Evolutionary conservation across 768 basidiomycete species (phyloP), one percentile per base, ranked within the genome.

Genomic region (Suillus spraguei): DNA sequence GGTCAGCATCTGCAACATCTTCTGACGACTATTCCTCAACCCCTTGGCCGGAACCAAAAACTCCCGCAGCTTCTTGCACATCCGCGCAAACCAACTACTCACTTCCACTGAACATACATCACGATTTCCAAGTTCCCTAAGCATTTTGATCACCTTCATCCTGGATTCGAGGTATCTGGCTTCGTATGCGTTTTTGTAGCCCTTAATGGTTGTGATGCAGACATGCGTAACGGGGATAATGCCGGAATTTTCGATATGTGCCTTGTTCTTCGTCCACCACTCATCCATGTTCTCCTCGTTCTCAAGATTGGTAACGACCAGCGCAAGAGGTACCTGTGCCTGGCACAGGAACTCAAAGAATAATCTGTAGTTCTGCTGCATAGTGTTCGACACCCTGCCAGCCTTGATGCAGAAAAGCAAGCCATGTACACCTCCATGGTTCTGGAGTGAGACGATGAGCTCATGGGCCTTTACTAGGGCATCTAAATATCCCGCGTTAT

Each of bases 381-480:
- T 71, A 35, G 64, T 71, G 8, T 47, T 52, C 10, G 69, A 78
- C 63, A 76, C 71, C 66, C 76, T 70, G 33, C 74, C 72, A 49
- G 59, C 63, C 65, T 63, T 75, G 61, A 22, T 76, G 66, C 76
- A 76, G 54, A 76, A 73, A 33, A 82, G 64, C 22, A 82, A 73
- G 35, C 83, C 74, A 65, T 72, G 76, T 41, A 82, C 67, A 8
- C 82, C 81, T 33, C 70, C 76, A 3, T 65, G 66, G 36, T 58
- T 60, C 20, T 76, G 68, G 33, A 82, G 72, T 1, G 63, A 65
- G 46, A 71, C 69, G 65, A 83, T 68, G 16, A 83, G 60, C 41
- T 53, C 62, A 24, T 78, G 72, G 9, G 76, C 72, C 47, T 76
- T 64, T 46, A 69, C 69, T 49, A 79, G 66, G 6, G 73, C 68